Percentiles rank a stretch among this genome's conserved stretches.
These are phyloP conservation scores for Nannochloropsis granulata DNA, from an alignment of 108 stramenopile species.

Conservation along the genomic window DNA sequence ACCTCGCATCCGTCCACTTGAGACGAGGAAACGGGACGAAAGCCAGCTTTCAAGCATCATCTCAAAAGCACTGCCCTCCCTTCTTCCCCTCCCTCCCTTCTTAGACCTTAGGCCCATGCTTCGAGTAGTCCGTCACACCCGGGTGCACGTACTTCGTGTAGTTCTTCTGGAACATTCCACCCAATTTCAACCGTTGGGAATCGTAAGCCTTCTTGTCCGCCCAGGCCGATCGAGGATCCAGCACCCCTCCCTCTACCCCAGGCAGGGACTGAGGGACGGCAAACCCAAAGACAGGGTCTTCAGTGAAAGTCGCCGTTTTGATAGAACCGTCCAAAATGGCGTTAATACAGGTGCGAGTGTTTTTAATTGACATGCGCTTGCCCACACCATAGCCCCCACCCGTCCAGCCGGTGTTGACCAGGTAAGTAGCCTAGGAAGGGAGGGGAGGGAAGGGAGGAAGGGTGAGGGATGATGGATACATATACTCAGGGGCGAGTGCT, in stretches of 20 bases:
- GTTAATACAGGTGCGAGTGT: constrained; percentile 80
- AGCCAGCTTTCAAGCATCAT: too few species aligned
- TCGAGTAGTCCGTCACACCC: constrained; percentile 61
- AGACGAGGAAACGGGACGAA: too few species aligned
- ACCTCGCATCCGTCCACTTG: too few species aligned
- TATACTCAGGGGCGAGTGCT: too few species aligned
- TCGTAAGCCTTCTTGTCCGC: constrained; percentile 66
- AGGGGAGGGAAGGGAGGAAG: neutral
- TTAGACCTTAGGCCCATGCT: constrained; percentile 53
- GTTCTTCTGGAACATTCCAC: constrained; percentile 78
- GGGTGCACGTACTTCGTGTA: constrained; percentile 74
- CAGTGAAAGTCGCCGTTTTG: constrained; percentile 51
- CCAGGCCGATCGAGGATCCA: constrained; percentile 80
- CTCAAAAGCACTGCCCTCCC: neutral
- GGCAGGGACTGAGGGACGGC: constrained; percentile 65
- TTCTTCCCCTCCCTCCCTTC: neutral
- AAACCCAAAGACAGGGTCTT: constrained; percentile 76
- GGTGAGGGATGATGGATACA: neutral
- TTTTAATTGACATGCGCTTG: constrained; percentile 88
- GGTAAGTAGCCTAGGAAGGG: constrained; percentile 36
- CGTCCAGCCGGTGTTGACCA: constrained; percentile 95
- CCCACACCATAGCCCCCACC: constrained; percentile 87
- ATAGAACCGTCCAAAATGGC: constrained; percentile 85
- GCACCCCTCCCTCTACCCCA: constrained; percentile 54
- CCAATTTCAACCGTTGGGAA: constrained; percentile 60